A percentile compares a stretch with the other conserved stretches of the same genome.
These are phyloP conservation scores for Sporothrix variecibatus DNA, from an alignment of 2,329 filamentous ascomycete species.

Conservation along the genomic window DNA sequence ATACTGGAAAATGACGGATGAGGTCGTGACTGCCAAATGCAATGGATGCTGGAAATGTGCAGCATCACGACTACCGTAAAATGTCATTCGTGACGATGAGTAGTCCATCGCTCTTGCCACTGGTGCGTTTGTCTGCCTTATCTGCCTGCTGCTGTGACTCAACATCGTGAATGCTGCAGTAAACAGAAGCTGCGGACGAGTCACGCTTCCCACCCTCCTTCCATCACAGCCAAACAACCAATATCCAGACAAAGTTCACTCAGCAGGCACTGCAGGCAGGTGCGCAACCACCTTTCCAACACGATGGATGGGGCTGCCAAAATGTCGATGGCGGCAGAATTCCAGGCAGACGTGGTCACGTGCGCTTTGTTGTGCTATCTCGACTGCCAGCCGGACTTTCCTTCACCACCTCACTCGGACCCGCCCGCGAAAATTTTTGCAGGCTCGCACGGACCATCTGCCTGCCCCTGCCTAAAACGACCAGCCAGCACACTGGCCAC, in stretches of 20 bases:
- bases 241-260: background rate
- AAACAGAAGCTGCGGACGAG: background rate
- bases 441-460: constrained; percentile 34
- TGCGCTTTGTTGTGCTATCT: background rate
- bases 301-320: background rate
- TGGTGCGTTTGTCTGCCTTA: background rate
- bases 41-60: background rate
- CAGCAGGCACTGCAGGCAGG: background rate
- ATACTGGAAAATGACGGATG: background rate
- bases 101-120: background rate
- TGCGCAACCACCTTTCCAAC: background rate
- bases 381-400: background rate
- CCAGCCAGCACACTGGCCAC: background rate
- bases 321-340: background rate
- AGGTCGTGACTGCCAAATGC: background rate
- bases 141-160: background rate
- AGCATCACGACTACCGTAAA: background rate
- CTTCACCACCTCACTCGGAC: background rate
- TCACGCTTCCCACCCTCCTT: background rate
- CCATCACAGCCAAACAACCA: background rate
- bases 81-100: background rate
- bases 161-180: background rate
- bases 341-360: background rate
- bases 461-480: background rate
- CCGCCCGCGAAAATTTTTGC: constrained; percentile 22